phyloP scores from a whole-genome alignment of 2,329 filamentous ascomycete genomes.

The Xylariales sp. region DNA sequence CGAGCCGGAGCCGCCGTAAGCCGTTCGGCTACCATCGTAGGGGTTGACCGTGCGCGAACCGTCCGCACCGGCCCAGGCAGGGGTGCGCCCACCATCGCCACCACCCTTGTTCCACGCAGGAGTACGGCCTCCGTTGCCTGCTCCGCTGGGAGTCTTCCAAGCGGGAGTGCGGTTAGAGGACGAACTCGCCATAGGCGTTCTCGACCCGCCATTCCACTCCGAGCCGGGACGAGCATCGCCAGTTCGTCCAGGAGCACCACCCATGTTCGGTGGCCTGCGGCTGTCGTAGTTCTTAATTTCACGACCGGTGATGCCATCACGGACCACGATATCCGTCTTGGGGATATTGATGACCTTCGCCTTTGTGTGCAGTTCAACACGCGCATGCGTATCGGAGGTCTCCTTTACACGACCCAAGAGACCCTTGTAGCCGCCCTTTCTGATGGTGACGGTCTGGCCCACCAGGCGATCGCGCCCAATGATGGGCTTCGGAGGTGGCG shows the following conservation, averaged over 20 bases:
- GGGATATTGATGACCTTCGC: slow-evolving; percentile 84
- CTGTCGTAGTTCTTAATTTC: slow-evolving; percentile 65
- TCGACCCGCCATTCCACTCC: slow-evolving; percentile 61
- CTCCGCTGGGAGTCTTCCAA: slow-evolving; percentile 64
- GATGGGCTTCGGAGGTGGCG: slow-evolving; percentile 65
- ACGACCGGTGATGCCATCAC: slow-evolving; percentile 76
- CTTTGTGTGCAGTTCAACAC: slow-evolving; percentile 91
- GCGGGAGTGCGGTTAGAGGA: slow-evolving; percentile 58
- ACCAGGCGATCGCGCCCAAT: slow-evolving; percentile 80
- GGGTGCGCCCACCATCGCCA: slow-evolving; percentile 58
- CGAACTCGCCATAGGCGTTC: slow-evolving; percentile 65
- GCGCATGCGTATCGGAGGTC: slow-evolving; percentile 77
- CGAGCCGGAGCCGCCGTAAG: slow-evolving; percentile 71
- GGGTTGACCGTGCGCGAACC: slow-evolving; percentile 65
- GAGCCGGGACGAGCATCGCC: slow-evolving; percentile 36
- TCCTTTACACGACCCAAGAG: slow-evolving; percentile 94
- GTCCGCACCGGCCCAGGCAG: slow-evolving; percentile 66
- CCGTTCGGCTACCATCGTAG: slow-evolving; percentile 69
- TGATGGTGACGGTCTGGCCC: slow-evolving; percentile 86
- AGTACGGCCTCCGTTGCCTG: slow-evolving; percentile 51
- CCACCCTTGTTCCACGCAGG: slow-evolving; percentile 57
- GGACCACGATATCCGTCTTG: slow-evolving; percentile 78
- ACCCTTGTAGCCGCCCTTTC: slow-evolving; percentile 86
- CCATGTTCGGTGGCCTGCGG: slow-evolving; percentile 39
- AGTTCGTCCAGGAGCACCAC: slow-evolving; percentile 42